Percentiles rank a stretch among this genome's conserved stretches.
Evolutionary conservation across 306 rosid genomes (phyloP).

Genomic region (Vigna angularis): DNA sequence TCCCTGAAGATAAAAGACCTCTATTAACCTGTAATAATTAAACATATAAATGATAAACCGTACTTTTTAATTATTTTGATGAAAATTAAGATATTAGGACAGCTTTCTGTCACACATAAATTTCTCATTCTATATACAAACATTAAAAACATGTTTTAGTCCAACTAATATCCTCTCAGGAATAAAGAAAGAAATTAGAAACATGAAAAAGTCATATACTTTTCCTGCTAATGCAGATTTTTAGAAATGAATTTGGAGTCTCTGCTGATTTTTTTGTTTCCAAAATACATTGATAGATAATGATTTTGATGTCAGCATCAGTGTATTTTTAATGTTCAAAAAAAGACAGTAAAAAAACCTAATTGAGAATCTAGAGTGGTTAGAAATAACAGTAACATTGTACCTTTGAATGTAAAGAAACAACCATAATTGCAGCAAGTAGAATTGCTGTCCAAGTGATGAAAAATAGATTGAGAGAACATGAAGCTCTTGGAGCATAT

Average conservation of each 20-base stretch:
- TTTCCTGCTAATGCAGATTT: not conserved
- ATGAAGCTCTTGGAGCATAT: constrained; percentile 59
- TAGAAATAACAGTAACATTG: constrained; percentile 7
- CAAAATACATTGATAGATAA: no score
- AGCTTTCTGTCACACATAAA: no score
- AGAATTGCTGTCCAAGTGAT: constrained; percentile 87
- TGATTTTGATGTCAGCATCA: no score
- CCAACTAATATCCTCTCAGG: not conserved
- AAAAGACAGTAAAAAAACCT: no score
- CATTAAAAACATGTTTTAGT: no score
- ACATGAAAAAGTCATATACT: not conserved
- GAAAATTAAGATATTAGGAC: no score
- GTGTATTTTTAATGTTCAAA: no score
- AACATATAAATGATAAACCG: constrained; percentile 21
- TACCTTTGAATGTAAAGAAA: constrained; percentile 86
- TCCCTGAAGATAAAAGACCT: constrained; percentile 89
- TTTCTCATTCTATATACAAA: no score
- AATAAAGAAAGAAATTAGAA: not conserved
- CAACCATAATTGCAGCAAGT: constrained; percentile 67
- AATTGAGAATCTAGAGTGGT: no score
- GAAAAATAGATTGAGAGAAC: constrained; percentile 82
- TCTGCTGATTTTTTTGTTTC: no score
- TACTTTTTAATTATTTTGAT: not conserved
- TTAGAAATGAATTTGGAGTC: no score
- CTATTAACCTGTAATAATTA: constrained; percentile 71